phyloP scores from a whole-genome alignment of 306 rosid species.

The Spatholobus suberectus region DNA sequence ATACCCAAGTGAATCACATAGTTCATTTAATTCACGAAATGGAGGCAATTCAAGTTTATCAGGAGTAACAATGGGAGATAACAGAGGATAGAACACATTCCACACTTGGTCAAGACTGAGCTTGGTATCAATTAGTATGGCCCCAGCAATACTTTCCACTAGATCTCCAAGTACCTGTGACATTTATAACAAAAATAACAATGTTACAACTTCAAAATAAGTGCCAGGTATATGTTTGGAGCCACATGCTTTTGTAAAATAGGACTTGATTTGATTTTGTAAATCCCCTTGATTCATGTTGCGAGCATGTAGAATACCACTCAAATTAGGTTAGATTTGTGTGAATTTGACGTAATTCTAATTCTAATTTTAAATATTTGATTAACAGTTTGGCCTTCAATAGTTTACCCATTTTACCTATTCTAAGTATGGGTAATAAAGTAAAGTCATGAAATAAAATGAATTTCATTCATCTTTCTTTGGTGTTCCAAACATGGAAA shows the following conservation, averaged over 20 bases:
- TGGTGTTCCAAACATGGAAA: neutral
- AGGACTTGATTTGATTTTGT: neutral
- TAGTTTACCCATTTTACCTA: neutral
- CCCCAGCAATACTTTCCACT: constrained; percentile 95
- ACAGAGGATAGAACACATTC: constrained; percentile 77
- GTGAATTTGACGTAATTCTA: neutral
- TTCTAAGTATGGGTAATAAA: neutral
- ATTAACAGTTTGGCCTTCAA: neutral
- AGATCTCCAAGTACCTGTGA: constrained; percentile 91
- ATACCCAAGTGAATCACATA: constrained; percentile 81
- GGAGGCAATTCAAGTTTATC: constrained; percentile 92
- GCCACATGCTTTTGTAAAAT: constrained; percentile 2
- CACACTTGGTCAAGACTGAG: constrained; percentile 83
- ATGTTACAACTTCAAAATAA: neutral
- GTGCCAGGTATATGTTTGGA: neutral
- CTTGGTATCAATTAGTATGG: constrained; percentile 80
- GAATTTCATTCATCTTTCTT: constrained; percentile 6
- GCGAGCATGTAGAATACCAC: neutral
- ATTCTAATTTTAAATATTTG: neutral
- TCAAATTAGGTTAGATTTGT: neutral
- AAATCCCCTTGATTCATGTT: neutral
- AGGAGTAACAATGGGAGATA: constrained; percentile 95
- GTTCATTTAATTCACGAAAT: constrained; percentile 65
- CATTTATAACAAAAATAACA: constrained; percentile 34
- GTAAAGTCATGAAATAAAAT: neutral